phyloP scores from a whole-genome alignment of 2,329 filamentous ascomycete species.

The Phialocephala sp. region DNA sequence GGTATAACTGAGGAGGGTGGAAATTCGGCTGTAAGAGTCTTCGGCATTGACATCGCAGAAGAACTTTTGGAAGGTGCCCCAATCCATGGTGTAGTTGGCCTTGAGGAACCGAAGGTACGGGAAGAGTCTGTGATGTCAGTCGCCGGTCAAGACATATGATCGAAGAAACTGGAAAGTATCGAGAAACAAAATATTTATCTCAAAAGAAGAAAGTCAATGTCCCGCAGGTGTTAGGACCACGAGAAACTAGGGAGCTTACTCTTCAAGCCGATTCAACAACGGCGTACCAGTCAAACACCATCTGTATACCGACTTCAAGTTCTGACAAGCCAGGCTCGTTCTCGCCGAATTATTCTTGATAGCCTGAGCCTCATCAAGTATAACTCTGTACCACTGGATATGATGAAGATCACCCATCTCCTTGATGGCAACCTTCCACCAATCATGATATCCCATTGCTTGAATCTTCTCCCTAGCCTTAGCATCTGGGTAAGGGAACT shows the following conservation, averaged over 20 bases:
- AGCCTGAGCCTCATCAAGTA: constrained; percentile 61
- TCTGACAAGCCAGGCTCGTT: constrained; percentile 52
- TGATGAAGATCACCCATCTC: constrained; percentile 47
- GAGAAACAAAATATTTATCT: too few species aligned
- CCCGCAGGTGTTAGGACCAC: too few species aligned
- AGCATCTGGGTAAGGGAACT: neutral
- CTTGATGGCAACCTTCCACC: constrained; percentile 40
- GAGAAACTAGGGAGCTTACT: constrained; percentile 32
- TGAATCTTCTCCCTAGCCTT: constrained; percentile 84
- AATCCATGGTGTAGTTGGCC: constrained; percentile 39
- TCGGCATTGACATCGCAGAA: constrained; percentile 39
- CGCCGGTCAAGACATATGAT: constrained; percentile 11
- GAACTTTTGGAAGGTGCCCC: constrained; percentile 37
- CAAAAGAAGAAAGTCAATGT: too few species aligned
- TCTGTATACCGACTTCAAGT: constrained; percentile 38
- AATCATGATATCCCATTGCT: constrained; percentile 41
- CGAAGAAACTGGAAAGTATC: too few species aligned
- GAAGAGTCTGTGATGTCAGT: constrained; percentile 34
- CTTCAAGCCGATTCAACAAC: constrained; percentile 39
- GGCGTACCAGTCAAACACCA: constrained; percentile 44
- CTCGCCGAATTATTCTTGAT: constrained; percentile 56
- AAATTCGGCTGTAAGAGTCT: constrained; percentile 33
- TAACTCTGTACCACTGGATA: constrained; percentile 52
- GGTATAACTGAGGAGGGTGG: constrained; percentile 43
- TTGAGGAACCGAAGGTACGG: constrained; percentile 43